Evolutionary conservation across 768 basidiomycete genomes (phyloP).

Genomic region (Hygrocybe punicea): DNA sequence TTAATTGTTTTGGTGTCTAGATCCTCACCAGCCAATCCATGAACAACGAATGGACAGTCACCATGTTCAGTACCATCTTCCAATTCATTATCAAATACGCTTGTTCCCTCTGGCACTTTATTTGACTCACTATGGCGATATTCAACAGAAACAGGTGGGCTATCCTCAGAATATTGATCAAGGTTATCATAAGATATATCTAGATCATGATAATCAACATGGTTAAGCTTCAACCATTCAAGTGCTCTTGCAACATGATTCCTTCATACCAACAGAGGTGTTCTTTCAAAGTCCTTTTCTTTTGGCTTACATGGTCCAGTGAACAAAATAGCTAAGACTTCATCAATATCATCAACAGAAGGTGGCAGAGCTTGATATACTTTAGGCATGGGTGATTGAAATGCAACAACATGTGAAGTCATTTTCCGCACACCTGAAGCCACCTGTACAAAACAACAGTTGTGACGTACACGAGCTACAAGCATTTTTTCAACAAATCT

Average conservation of each 20-base stretch:
- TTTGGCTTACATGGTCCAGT: constrained; percentile 26
- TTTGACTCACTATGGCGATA: constrained; percentile 11
- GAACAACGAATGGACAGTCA: constrained; percentile 37
- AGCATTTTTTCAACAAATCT: constrained; percentile 26
- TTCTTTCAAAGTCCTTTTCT: constrained; percentile 25
- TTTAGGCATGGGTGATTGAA: constrained; percentile 28
- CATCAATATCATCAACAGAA: constrained; percentile 27
- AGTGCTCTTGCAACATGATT: constrained; percentile 24
- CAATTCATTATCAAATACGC: constrained; percentile 11
- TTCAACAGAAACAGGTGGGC: constrained; percentile 15
- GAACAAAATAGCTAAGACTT: constrained; percentile 33
- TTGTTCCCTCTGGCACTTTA: constrained; percentile 10
- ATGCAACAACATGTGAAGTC: constrained; percentile 17
- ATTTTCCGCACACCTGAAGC: constrained; percentile 16
- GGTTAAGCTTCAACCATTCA: constrained; percentile 35
- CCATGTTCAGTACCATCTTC: constrained; percentile 27
- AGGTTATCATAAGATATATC: constrained; percentile 26
- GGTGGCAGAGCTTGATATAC: constrained; percentile 34
- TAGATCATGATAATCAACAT: constrained; percentile 31
- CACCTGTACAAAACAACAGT: constrained; percentile 26
- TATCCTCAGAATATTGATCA: constrained; percentile 20
- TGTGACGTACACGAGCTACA: constrained; percentile 22
- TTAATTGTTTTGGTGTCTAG: constrained; percentile 13
- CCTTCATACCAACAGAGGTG: constrained; percentile 33
- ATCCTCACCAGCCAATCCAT: constrained; percentile 32